Evolutionary conservation across 305 asterid species (phyloP), one percentile per base, ranked within the genome.

Genomic region (Nicotiana rustica): DNA sequence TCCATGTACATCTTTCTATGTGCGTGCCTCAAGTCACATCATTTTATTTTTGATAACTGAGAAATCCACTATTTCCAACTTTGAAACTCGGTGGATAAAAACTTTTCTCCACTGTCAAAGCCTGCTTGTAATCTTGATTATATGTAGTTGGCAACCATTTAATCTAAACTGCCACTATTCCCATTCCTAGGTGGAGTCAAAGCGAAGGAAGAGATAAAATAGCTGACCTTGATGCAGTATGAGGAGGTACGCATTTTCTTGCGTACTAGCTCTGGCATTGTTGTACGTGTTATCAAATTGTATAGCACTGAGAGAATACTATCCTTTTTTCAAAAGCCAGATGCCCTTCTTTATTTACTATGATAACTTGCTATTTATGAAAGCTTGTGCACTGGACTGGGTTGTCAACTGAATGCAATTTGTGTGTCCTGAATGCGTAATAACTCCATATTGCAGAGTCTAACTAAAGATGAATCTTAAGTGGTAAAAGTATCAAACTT

Each of bases 151-250:
- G 1, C 47, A 44, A 56, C 15, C 6, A 64, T 60, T 17, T 6
- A 12, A 25, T 21, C 67, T 69, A 38, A 57, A 18, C 60, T 59
- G 29, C 76, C 10, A 62, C 19, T 81, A 60, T 75, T 61, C 83
- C 81, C 60, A 69, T 83, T 83, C 10, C 62, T 77, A 93, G 97
- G 96, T 91, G 94, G 96, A 90, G 84, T 83, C 94, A 25, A 94
- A 93, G 91, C 97, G 98, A 41, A 89, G 97, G 84, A 94, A 92
- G 91, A 92, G 97, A 83, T 93, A 84, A 90, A 90, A 86, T 6
- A 67, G 68, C 38, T 55, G 86, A 83, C 62, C 56, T 79, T 77
- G 76, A 78, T 81, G 85, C 85, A 81, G 71, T 57, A 19, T 75
- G 85, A 83, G 88, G 89, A 62, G 85, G 90, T 85, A 82, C 68